Evolutionary conservation across 805 yeast species (phyloP).

Genomic region (Pichia occidentalis): DNA sequence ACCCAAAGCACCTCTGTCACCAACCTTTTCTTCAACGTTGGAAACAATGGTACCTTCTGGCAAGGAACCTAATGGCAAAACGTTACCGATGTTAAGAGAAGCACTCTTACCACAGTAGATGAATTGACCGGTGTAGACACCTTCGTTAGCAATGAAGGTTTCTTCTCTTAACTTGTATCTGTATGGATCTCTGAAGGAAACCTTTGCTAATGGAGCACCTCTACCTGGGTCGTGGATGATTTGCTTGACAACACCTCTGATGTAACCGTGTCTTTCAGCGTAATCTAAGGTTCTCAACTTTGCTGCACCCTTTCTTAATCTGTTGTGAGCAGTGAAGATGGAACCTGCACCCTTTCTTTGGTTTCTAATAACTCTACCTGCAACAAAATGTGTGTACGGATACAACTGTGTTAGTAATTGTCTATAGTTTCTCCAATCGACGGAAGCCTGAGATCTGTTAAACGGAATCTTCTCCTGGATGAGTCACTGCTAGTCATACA

Average conservation of each 20-base stretch:
- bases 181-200: slow-evolving; percentile 99
- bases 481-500: no score
- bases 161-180: slow-evolving; percentile 96
- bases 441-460: no score
- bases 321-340: slow-evolving; percentile 99
- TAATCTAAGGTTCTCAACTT: slow-evolving; percentile 98
- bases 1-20: slow-evolving; percentile 99
- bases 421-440: no score
- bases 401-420: slow-evolving; percentile 2
- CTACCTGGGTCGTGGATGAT: slow-evolving; percentile 99
- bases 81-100: slow-evolving; percentile 93
- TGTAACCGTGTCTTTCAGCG: slow-evolving; percentile 99
- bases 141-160: slow-evolving; percentile 98
- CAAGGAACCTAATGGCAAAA: slow-evolving; percentile 91
- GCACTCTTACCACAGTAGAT: slow-evolving; percentile 99
- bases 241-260: slow-evolving; percentile 98
- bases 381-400: no score
- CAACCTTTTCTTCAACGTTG: slow-evolving; percentile 97
- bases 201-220: slow-evolving; percentile 99
- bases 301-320: slow-evolving; percentile 99
- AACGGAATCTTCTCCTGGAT: no score
- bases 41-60: slow-evolving; percentile 99
- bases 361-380: slow-evolving; percentile 99
- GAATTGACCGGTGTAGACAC: slow-evolving; percentile 99
- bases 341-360: slow-evolving; percentile 99